These are phyloP conservation scores for Paramecium caudatum DNA, from an alignment of 73 alveolate species.

Conservation along the genomic window DNA sequence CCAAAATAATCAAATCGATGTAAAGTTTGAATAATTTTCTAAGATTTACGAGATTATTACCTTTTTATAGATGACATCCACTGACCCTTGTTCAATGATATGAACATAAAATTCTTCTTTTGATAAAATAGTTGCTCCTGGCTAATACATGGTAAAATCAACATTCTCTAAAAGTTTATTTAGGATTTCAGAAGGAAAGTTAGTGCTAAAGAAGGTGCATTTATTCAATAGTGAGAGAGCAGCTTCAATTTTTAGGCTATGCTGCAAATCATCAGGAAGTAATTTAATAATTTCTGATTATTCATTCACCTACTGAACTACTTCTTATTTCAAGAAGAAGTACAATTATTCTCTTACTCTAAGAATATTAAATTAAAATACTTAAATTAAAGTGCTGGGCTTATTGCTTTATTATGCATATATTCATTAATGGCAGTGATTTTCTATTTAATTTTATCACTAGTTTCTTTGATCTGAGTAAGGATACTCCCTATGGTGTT, in stretches of 20 bases:
- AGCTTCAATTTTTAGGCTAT: slow-evolving; percentile 16
- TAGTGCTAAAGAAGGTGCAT: neutral
- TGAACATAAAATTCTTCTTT: slow-evolving; percentile 5
- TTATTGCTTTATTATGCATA: slow-evolving; percentile 13
- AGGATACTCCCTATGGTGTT: slow-evolving; percentile 49
- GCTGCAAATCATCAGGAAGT: slow-evolving; percentile 18
- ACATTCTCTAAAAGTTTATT: neutral
- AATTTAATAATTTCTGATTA: slow-evolving; percentile 15
- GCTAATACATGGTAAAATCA: neutral
- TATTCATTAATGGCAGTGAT: slow-evolving; percentile 16
- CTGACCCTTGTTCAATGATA: slow-evolving; percentile 21
- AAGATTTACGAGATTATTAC: neutral
- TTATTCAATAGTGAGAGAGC: neutral
- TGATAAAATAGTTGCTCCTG: slow-evolving; percentile 15
- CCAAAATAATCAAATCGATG: slow-evolving; percentile 26
- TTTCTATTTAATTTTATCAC: slow-evolving; percentile 17
- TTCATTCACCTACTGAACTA: neutral
- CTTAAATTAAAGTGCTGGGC: slow-evolving; percentile 37
- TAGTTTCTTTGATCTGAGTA: neutral
- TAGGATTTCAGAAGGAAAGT: neutral
- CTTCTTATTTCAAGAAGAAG: slow-evolving; percentile 18
- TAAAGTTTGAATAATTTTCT: slow-evolving; percentile 13
- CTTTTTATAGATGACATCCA: slow-evolving; percentile 12
- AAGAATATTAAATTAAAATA: neutral
- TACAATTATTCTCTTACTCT: slow-evolving; percentile 47